Conservation (phyloP, 768 basidiomycete genomes). For the Mycena chlorophos region DNA sequence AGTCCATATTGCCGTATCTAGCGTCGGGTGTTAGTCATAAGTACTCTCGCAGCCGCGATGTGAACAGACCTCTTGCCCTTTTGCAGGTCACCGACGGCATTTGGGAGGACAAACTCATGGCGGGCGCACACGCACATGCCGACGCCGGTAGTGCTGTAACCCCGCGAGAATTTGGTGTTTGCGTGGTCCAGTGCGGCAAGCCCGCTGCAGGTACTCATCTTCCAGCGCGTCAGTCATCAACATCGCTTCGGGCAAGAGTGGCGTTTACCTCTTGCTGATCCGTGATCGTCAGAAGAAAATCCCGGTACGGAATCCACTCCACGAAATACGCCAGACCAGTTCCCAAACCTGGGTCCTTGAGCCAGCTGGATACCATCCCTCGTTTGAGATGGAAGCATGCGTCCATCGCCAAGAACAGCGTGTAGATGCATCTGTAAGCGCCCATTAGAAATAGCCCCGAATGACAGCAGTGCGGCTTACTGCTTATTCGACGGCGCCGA, state of each 20-base stretch:
- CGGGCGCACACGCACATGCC: constrained; percentile 1
- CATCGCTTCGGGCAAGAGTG: too few species aligned
- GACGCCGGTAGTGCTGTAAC: constrained; percentile 6
- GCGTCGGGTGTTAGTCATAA: not conserved
- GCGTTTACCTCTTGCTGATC: not conserved
- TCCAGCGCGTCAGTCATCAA: too few species aligned
- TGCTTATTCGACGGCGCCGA: constrained; percentile 5
- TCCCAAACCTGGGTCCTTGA: constrained; percentile 24
- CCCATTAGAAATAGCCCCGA: not conserved
- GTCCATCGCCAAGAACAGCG: constrained; percentile 23
- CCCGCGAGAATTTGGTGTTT: too few species aligned
- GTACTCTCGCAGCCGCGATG: constrained; percentile 1
- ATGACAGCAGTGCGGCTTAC: not conserved
- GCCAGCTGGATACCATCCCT: constrained; percentile 25
- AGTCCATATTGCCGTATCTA: constrained; percentile 42
- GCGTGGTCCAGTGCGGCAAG: too few species aligned
- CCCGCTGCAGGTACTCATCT: too few species aligned
- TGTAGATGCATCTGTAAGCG: constrained; percentile 22
- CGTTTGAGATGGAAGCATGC: too few species aligned
- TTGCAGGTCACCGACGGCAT: not conserved
- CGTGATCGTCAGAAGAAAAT: not conserved
- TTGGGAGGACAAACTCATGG: not conserved
- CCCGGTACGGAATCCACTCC: not conserved
- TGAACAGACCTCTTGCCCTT: not conserved
- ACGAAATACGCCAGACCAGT: constrained; percentile 25